Percentiles rank a stretch among this genome's conserved stretches.
Evolutionary conservation across 192 early-diverging fungal species (phyloP).

Genomic region (Cetraspora pellucida): DNA sequence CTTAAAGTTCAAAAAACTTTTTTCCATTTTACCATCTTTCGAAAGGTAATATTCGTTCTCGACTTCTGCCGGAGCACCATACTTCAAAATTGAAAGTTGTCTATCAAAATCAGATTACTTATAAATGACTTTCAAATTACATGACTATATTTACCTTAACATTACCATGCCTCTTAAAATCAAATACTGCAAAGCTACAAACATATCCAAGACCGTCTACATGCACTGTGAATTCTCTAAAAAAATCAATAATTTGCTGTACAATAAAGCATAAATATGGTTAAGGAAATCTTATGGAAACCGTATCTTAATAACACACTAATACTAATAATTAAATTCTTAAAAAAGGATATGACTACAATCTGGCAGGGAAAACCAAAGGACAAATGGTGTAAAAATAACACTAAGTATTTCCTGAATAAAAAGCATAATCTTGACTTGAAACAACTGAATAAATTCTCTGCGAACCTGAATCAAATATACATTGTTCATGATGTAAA

Average conservation of each 20-base stretch:
- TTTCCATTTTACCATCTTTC: constrained; percentile 97
- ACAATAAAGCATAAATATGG: neutral
- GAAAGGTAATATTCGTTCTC: constrained; percentile 66
- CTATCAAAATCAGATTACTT: neutral
- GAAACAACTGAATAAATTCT: constrained; percentile 79
- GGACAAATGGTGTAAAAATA: constrained; percentile 79
- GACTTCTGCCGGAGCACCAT: constrained; percentile 69
- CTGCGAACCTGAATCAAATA: constrained; percentile 61
- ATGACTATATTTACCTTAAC: constrained; percentile 52
- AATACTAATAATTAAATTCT: neutral
- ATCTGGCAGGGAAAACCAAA: constrained; percentile 75
- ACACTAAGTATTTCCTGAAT: constrained; percentile 81
- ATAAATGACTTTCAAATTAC: neutral
- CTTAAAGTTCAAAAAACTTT: constrained; percentile 95
- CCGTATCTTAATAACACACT: neutral
- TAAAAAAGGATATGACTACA: constrained; percentile 58
- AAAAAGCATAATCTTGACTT: constrained; percentile 78
- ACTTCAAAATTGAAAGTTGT: constrained; percentile 42
- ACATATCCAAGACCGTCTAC: constrained; percentile 91
- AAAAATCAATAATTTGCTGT: constrained; percentile 84
- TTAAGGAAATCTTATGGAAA: neutral
- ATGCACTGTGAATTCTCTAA: constrained; percentile 92
- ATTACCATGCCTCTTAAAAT: constrained; percentile 90
- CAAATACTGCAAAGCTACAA: constrained; percentile 96
- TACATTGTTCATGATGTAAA: neutral